These are phyloP conservation scores for Nakaseomyces glabratus DNA, from an alignment of 1,139 yeast genomes.

Conservation along the genomic window DNA sequence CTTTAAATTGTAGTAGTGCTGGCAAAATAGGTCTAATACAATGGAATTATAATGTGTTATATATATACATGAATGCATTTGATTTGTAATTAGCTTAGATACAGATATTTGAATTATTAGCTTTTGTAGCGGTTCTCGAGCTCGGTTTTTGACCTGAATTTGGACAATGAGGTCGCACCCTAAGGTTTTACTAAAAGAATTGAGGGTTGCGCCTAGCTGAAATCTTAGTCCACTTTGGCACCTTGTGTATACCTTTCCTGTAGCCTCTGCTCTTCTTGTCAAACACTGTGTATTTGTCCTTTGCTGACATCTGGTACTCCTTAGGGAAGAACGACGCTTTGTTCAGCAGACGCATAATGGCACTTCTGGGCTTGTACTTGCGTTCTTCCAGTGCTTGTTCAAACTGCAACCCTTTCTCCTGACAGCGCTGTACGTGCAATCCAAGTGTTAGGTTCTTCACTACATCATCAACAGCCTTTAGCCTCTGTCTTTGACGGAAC, in stretches of 20 bases:
- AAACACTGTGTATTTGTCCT: conserved; percentile 83
- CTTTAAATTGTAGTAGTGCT: too few relatives aligned
- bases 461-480: conserved; percentile 72
- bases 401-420: conserved; percentile 43
- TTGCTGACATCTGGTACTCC: conserved; percentile 68
- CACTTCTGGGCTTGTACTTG: conserved; percentile 21
- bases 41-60: too few relatives aligned
- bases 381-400: conserved; percentile 40
- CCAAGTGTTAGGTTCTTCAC: conserved; percentile 63
- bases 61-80: too few relatives aligned
- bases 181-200: conserved; percentile 45
- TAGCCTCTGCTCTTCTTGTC: conserved; percentile 65
- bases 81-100: too few relatives aligned
- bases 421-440: conserved; percentile 35
- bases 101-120: too few relatives aligned
- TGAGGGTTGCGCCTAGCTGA: conserved; percentile 76
- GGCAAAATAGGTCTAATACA: too few relatives aligned
- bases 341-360: conserved; percentile 22
- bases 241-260: conserved; percentile 80
- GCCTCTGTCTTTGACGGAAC: conserved; percentile 70
- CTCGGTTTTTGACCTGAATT: too few relatives aligned
- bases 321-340: conserved; percentile 49
- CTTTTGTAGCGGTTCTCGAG: too few relatives aligned
- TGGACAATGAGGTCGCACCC: too few relatives aligned
- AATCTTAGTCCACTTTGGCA: conserved; percentile 84